Base-by-base conservation (phyloP, 441 rosid species). In the Melastoma candidum region DNA sequence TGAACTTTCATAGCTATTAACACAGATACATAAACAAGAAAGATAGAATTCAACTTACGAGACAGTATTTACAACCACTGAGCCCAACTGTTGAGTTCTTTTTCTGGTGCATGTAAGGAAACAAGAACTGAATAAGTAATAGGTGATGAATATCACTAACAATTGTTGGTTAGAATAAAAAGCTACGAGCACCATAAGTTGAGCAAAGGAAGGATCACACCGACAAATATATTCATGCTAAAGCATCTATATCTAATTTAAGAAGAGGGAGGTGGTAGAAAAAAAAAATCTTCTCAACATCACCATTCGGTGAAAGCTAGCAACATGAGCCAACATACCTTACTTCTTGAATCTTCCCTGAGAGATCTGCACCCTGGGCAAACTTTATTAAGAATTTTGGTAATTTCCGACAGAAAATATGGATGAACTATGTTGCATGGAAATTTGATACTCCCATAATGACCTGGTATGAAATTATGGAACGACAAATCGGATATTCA, bases 341-440 rank as follows among this genome's bases (percentile, higher is more conserved):
- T 85, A 67, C 59, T 65, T 69, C 67, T 61, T 54, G 63, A 36
- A 60, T 79, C 79, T 68, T 80, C 72, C 67, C 85, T 67, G 26
- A 80, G 49, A 61, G 94, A 71, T 77, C 82, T 87, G 75, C 97
- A 94, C 44, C 82, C 84, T 5, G 99, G 97, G 58, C 99, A 94
- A 60, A 82, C 66, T 67, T 78, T 79, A 60, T 94, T 94, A 54
- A 94, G 53, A 54, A 94, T 53, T 26, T 78, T 63, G 5, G 74
- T 81, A 61, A 87, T 76, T 68, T 94, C 95, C 1, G 94, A 77
- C 2, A 87, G 60, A 58, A 61, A 90, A 61, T 85, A 83, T 0
- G 97, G 97, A 63, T 94, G 81, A 47, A 83, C 62, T 50, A 94
- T 65, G 8, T 83, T 51, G 54, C 58, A 63, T 47, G 63, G 74